Percentiles rank a stretch among this genome's conserved stretches.
These are phyloP conservation scores for Crataegus laevigata DNA, from an alignment of 306 rosid genomes.

Conservation along the genomic window DNA sequence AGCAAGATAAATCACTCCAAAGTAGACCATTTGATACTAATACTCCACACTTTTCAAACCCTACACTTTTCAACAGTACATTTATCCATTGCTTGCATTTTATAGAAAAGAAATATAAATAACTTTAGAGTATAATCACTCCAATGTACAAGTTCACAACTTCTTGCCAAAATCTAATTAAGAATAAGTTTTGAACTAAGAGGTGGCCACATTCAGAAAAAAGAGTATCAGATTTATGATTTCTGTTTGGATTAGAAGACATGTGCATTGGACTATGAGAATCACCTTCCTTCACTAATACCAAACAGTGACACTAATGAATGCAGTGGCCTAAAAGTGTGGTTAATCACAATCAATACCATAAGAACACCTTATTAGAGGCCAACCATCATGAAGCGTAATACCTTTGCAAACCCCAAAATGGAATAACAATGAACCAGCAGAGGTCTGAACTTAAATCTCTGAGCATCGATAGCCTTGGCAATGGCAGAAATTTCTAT, in stretches of 20 bases:
- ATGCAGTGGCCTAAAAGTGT: neutral
- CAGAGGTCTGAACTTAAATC: constrained; percentile 31
- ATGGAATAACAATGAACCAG: constrained; percentile 27
- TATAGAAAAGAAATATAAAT: neutral
- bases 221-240: neutral
- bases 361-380: neutral
- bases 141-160: neutral
- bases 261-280: neutral
- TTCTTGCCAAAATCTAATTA: neutral
- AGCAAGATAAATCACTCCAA: neutral
- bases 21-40: neutral
- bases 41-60: neutral
- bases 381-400: neutral
- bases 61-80: neutral
- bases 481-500: constrained; percentile 22
- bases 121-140: neutral
- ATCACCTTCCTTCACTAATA: neutral
- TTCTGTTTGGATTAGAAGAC: neutral
- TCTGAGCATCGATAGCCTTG: constrained; percentile 29
- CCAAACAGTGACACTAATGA: neutral
- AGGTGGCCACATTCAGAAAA: neutral
- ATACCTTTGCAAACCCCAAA: constrained; percentile 24
- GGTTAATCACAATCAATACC: neutral
- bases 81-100: neutral
- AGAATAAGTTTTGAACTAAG: neutral